A percentile compares a stretch with the other conserved stretches of the same genome.
Conservation (phyloP, 768 basidiomycete species). For the Suillus bovinus region DNA sequence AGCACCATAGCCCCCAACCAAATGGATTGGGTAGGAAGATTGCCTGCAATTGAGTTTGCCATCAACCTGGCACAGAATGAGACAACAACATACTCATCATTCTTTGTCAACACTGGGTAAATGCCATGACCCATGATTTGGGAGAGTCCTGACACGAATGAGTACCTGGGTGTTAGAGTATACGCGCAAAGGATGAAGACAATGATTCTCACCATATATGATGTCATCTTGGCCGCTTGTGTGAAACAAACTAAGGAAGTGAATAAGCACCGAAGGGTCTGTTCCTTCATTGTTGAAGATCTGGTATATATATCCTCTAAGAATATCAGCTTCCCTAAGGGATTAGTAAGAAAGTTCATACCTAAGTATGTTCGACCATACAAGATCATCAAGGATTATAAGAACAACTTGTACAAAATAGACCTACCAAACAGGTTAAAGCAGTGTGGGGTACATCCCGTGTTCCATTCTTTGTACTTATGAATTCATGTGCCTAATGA, state of each 20-base stretch:
- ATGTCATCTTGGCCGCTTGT: slow-evolving; percentile 22
- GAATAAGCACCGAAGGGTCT: slow-evolving; percentile 19
- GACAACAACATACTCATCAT: slow-evolving; percentile 35
- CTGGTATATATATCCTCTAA: slow-evolving; percentile 36
- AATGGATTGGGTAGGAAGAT: slow-evolving; percentile 27
- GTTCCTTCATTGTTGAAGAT: slow-evolving; percentile 21
- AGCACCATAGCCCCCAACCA: slow-evolving; percentile 24
- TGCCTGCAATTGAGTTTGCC: slow-evolving; percentile 38
- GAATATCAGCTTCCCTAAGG: slow-evolving; percentile 35
- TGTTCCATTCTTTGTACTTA: slow-evolving; percentile 35
- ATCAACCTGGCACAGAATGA: slow-evolving; percentile 35
- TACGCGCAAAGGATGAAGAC: slow-evolving; percentile 19
- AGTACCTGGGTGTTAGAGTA: slow-evolving; percentile 25
- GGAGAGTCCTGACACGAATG: slow-evolving; percentile 11
- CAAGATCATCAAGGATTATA: slow-evolving; percentile 16
- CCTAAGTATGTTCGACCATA: slow-evolving; percentile 39
- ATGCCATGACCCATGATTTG: slow-evolving; percentile 33
- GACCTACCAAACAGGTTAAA: slow-evolving; percentile 30
- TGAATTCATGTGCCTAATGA: slow-evolving; percentile 35
- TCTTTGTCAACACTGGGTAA: slow-evolving; percentile 34
- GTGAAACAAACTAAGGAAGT: slow-evolving; percentile 28
- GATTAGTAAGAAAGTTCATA: slow-evolving; percentile 28
- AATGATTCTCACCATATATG: slow-evolving; percentile 18
- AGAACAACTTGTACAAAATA: slow-evolving; percentile 19
- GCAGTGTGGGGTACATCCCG: slow-evolving; percentile 26